phyloP scores from a whole-genome alignment of 371 early-diverging fungal species.

The Circinella umbellata region DNA sequence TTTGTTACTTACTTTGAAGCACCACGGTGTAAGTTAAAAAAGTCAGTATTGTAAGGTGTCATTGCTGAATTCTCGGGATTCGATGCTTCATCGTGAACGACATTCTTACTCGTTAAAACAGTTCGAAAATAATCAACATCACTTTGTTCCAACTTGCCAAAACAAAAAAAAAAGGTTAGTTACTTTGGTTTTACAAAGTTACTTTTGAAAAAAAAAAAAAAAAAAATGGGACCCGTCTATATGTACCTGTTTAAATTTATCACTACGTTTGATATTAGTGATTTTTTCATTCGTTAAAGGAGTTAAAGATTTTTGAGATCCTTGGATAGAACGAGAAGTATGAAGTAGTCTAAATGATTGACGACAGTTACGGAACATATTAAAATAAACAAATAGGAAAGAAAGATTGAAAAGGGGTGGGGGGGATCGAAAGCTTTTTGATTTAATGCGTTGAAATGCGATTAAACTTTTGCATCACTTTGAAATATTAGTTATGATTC shows the following conservation, averaged over 20 bases:
- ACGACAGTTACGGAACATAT: constrained; percentile 1
- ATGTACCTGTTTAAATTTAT: constrained; percentile 19
- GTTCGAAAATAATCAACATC: constrained; percentile 61
- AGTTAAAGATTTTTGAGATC: background rate
- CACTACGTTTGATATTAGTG: constrained; percentile 10
- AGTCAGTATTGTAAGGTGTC: constrained; percentile 74
- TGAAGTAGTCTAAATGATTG: background rate
- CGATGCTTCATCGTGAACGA: constrained; percentile 20
- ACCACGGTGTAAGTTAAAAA: constrained; percentile 87
- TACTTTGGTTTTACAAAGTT: too few relatives aligned
- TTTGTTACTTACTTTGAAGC: constrained; percentile 36
- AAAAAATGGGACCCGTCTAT: background rate
- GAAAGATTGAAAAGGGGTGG: background rate
- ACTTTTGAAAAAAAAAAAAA: background rate
- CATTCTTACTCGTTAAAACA: constrained; percentile 38
- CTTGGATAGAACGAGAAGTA: constrained; percentile 2
- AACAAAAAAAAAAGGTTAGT: background rate
- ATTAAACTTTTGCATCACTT: background rate
- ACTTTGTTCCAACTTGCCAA: constrained; percentile 28
- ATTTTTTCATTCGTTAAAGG: constrained; percentile 21
- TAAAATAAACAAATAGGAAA: background rate
- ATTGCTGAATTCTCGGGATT: constrained; percentile 28
- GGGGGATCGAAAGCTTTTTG: background rate
- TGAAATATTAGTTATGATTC: background rate
- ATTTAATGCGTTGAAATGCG: background rate